Percentiles rank a stretch among this genome's conserved stretches.
These are phyloP conservation scores for Penicillium turbatum DNA, from an alignment of 495 filamentous ascomycete genomes.

Conservation along the genomic window DNA sequence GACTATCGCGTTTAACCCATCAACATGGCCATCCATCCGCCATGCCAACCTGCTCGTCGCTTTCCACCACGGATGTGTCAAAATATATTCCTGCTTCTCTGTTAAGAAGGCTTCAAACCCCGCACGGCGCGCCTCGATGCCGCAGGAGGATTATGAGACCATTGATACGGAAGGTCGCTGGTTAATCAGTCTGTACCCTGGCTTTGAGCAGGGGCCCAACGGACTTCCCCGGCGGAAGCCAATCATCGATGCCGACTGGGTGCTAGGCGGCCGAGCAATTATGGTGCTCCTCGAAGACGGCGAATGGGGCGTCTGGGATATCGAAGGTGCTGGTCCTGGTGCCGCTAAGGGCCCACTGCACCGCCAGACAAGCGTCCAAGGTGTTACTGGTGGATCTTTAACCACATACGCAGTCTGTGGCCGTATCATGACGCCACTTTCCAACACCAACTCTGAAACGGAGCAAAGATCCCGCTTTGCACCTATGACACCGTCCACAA, in stretches of 20 bases:
- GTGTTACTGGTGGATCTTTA: conserved; percentile 60
- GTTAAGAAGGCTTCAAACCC: conserved; percentile 24
- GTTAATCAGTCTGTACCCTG: conserved; percentile 66
- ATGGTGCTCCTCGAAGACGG: conserved; percentile 76
- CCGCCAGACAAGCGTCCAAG: conserved; percentile 50
- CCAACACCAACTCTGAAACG: conserved; percentile 31
- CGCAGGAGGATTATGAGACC: conserved; percentile 31
- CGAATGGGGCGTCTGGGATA: conserved; percentile 93
- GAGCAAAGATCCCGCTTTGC: conserved; percentile 57
- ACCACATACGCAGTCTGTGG: conserved; percentile 67
- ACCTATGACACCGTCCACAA: conserved; percentile 81
- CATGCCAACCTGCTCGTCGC: conserved; percentile 63
- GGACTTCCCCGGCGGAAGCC: conserved; percentile 59
- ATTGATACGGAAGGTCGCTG: conserved; percentile 47
- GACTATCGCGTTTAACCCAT: conserved; percentile 70
- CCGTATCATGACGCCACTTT: conserved; percentile 49
- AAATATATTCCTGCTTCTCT: conserved; percentile 56
- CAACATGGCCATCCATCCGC: conserved; percentile 50
- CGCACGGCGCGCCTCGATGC: conserved; percentile 21
- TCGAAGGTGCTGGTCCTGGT: conserved; percentile 61
- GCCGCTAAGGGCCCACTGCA: conserved; percentile 50
- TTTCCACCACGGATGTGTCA: conserved; percentile 62
- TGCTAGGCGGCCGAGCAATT: conserved; percentile 70
- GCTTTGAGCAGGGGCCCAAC: conserved; percentile 47
- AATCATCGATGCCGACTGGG: conserved; percentile 79